These are phyloP conservation scores for Claviceps maximensis DNA, from an alignment of 2,329 filamentous ascomycete species.

Conservation along the genomic window DNA sequence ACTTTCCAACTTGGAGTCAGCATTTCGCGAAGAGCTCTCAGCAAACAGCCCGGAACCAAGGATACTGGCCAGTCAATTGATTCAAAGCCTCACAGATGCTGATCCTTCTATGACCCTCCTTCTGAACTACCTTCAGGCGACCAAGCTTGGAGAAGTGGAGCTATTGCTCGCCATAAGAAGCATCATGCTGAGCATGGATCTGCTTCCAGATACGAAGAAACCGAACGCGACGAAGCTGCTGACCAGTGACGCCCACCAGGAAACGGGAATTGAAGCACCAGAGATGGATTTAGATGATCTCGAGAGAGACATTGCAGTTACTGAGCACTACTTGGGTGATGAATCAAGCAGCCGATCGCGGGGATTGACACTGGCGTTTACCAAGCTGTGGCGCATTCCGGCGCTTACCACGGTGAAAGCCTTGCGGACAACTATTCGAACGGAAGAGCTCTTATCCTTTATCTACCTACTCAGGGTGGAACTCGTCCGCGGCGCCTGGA, in stretches of 20 bases:
- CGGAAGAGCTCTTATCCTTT: constrained; percentile 56
- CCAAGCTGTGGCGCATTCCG: constrained; percentile 56
- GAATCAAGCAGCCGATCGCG: constrained; percentile 49
- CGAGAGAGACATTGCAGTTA: constrained; percentile 53
- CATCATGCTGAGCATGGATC: constrained; percentile 56
- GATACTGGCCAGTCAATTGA: constrained; percentile 46
- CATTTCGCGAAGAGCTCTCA: constrained; percentile 36
- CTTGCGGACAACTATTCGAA: constrained; percentile 49
- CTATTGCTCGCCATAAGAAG: constrained; percentile 52
- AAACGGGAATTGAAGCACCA: constrained; percentile 21
- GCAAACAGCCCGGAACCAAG: constrained; percentile 29
- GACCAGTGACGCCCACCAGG: constrained; percentile 13
- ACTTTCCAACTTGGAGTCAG: constrained; percentile 42
- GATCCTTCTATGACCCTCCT: constrained; percentile 57
- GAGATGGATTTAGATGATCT: constrained; percentile 46
- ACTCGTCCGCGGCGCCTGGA: constrained; percentile 64
- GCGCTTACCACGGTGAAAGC: constrained; percentile 44
- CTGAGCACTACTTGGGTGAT: constrained; percentile 52
- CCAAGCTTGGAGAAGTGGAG: constrained; percentile 52
- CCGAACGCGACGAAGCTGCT: constrained; percentile 19
- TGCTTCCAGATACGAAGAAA: constrained; percentile 31
- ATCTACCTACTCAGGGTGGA: constrained; percentile 62
- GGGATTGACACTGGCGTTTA: constrained; percentile 54
- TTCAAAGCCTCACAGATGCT: constrained; percentile 47
- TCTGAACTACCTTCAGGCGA: constrained; percentile 50